Conservation (phyloP, 2,329 filamentous ascomycete species). For the Byssochlamys sp. region DNA sequence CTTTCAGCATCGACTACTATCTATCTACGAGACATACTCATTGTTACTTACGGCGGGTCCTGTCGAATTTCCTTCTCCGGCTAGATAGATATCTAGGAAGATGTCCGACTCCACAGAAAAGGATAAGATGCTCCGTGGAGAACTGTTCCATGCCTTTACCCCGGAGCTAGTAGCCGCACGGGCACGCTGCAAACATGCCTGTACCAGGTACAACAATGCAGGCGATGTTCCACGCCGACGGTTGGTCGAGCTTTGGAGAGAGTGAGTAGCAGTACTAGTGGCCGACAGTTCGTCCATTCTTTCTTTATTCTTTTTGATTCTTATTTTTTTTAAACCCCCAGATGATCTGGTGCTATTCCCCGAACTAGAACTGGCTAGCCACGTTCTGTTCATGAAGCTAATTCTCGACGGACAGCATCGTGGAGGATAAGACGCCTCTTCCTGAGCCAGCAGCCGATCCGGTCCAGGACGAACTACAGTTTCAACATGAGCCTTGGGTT, state of each 20-base stretch:
- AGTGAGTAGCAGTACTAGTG: slow-evolving; percentile 44
- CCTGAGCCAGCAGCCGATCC: slow-evolving; percentile 49
- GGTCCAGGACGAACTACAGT: slow-evolving; percentile 55
- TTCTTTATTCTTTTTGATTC: neutral
- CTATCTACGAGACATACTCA: too few species aligned
- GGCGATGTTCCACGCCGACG: slow-evolving; percentile 52
- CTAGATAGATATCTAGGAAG: neutral
- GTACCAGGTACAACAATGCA: slow-evolving; percentile 54
- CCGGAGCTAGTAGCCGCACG: slow-evolving; percentile 57
- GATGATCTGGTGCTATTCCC: neutral
- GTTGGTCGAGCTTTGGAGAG: slow-evolving; percentile 58
- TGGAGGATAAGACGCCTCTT: slow-evolving; percentile 52
- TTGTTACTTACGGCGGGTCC: too few species aligned
- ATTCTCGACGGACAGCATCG: slow-evolving; percentile 41
- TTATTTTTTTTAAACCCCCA: neutral
- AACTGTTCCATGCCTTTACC: slow-evolving; percentile 66
- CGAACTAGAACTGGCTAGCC: neutral
- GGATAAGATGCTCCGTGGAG: slow-evolving; percentile 52
- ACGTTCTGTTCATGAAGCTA: neutral
- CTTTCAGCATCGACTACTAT: neutral
- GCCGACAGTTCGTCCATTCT: neutral
- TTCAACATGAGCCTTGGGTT: slow-evolving; percentile 59
- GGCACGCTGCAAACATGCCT: slow-evolving; percentile 53
- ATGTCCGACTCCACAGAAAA: slow-evolving; percentile 18
- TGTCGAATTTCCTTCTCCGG: neutral